Base-by-base conservation (phyloP, 768 basidiomycete species). In the Lactarius tabidus region DNA sequence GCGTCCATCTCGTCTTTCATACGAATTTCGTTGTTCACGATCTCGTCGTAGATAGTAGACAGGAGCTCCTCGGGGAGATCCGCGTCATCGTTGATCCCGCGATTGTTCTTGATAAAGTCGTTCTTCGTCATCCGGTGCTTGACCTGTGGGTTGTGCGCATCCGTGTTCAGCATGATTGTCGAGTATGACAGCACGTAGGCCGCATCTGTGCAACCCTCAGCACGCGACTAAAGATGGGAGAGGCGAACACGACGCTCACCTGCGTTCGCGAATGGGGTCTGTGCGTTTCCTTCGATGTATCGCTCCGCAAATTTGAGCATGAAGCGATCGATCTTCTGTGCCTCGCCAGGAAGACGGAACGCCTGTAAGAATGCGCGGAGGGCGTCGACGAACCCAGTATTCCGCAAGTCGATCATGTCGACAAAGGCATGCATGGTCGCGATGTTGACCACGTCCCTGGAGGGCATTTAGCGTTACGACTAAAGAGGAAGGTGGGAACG, bases 291-390 rank as follows among this genome's bases (percentile, higher is more conserved):
- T 15, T 88, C 91, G 67, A 98, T 94, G 74, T 94, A 99, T 39
- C 95, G 85, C 74, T 98, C 95, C 10, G 97, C 96, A 72, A 98
- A 99, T 76, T 99, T 99, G 61, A 98, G 85, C 93, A 99, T 95
- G 78, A 86, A 98, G 10, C 97, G 88, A 82, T 99, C 97, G 70
- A 99, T 98, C 78, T 98, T 98, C 76, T 99, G 97, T 0, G 94
- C 81, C 77, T 99, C 97, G 52, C 97, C 97, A 8, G 97, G 97
- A 23, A 99, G 83, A 56, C 97, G 91, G 84, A 98, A 98, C 4
- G 93, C 85, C 75, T 99, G 97, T 31, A 99, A 78, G 77, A 97
- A 98, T 63, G 85, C 73, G 26, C 97, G 85, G 45, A 99, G 79
- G 2, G 97, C 95, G 71, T 95, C 91, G 48, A 95, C 88, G 73